Conservation (phyloP, 2,329 filamentous ascomycete species). For the Neonectria sp. region DNA sequence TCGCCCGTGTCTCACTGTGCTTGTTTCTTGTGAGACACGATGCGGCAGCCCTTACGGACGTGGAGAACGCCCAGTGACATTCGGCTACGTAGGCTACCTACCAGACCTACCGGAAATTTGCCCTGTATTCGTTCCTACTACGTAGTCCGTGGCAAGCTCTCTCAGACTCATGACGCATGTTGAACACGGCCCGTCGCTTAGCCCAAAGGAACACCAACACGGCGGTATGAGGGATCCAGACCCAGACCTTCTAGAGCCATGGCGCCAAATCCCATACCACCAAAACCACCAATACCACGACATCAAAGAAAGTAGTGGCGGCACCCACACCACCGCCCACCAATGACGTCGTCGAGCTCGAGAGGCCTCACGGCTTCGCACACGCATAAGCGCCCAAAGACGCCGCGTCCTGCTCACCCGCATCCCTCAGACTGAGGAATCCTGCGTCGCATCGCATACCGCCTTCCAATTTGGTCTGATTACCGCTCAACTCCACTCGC, state of each 20-base stretch:
- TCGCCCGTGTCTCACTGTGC: neutral
- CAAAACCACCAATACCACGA: neutral
- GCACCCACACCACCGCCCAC: slow-evolving; percentile 17
- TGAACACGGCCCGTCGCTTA: neutral
- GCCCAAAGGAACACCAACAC: neutral
- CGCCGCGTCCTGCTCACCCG: slow-evolving; percentile 31
- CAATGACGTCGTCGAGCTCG: slow-evolving; percentile 25
- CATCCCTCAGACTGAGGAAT: slow-evolving; percentile 14
- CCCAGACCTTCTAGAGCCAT: too few relatives aligned
- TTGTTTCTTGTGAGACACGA: slow-evolving; percentile 1
- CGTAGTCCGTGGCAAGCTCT: neutral
- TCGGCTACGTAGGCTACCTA: neutral
- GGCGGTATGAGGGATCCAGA: too few relatives aligned
- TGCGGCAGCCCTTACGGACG: neutral
- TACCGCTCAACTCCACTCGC: slow-evolving; percentile 33
- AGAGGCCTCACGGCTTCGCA: slow-evolving; percentile 47
- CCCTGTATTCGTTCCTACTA: neutral
- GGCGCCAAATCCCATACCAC: too few relatives aligned
- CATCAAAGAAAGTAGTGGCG: slow-evolving; percentile 6
- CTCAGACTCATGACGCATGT: neutral
- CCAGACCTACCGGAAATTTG: neutral
- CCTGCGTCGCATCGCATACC: slow-evolving; percentile 15
- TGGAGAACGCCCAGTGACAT: neutral
- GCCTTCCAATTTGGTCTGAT: slow-evolving; percentile 8
- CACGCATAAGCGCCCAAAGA: slow-evolving; percentile 47